Evolutionary conservation across 2,329 filamentous ascomycete species (phyloP).

Genomic region (Neopestalotiopsis sp.): DNA sequence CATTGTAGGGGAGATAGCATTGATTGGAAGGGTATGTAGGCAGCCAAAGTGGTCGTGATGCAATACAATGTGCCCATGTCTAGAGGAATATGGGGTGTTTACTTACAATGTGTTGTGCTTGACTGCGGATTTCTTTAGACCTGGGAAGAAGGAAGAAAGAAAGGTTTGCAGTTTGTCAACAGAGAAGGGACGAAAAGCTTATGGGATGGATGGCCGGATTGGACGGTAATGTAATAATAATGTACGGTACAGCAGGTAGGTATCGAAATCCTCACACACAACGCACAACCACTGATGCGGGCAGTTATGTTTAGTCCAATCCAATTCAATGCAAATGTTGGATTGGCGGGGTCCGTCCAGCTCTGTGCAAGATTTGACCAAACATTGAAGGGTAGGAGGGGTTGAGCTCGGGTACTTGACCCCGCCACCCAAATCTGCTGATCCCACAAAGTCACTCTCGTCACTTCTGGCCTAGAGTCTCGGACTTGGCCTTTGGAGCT

Average conservation of each 20-base stretch:
- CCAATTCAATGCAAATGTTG: not conserved
- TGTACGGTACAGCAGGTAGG: not conserved
- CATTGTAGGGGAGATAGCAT: not conserved
- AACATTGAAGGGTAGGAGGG: not conserved
- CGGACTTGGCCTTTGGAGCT: not conserved
- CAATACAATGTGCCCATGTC: not conserved
- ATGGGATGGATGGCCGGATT: not conserved
- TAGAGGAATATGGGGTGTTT: not conserved
- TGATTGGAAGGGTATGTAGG: not conserved
- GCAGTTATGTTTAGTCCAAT: not conserved
- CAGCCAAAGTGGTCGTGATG: not conserved
- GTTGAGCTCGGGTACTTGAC: conserved; percentile 5
- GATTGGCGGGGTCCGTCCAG: not conserved
- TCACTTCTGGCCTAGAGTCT: not conserved
- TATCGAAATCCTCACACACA: conserved; percentile 7
- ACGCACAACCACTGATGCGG: not conserved
- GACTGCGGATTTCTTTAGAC: not conserved
- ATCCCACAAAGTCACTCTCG: not conserved
- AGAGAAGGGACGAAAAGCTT: conserved; percentile 2
- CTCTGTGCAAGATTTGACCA: not conserved
- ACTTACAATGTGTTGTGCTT: conserved; percentile 1
- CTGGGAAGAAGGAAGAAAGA: not conserved
- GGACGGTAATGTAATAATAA: conserved; percentile 7
- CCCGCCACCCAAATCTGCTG: not conserved
- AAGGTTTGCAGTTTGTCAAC: not conserved